These are phyloP conservation scores for Apiospora arundinis DNA, from an alignment of 2,329 filamentous ascomycete genomes.

Conservation along the genomic window DNA sequence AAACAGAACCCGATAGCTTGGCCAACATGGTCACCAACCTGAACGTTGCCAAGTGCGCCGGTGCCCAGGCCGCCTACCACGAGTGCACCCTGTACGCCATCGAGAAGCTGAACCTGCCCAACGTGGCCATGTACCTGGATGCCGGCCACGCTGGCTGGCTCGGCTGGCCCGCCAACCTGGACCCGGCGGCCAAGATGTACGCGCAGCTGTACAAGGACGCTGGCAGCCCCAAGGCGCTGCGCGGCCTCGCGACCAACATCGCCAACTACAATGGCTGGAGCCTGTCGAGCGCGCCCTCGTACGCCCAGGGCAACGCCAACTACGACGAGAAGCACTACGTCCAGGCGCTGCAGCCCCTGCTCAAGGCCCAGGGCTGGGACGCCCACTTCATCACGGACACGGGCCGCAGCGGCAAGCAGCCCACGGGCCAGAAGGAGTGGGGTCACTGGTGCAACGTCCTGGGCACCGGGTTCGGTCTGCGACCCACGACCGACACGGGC, in stretches of 20 bases:
- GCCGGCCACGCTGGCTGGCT: constrained; percentile 66
- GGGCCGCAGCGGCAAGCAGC: constrained; percentile 50
- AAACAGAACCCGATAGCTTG: constrained; percentile 62
- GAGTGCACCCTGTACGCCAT: constrained; percentile 58
- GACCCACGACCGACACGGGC: constrained; percentile 60
- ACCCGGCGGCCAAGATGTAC: constrained; percentile 53
- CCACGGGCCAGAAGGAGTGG: constrained; percentile 59
- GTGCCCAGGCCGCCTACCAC: constrained; percentile 55
- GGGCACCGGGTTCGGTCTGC: constrained; percentile 62
- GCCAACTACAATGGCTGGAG: constrained; percentile 62
- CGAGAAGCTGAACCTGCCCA: constrained; percentile 57
- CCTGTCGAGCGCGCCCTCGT: constrained; percentile 49
- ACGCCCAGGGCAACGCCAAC: constrained; percentile 49
- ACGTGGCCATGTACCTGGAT: constrained; percentile 65
- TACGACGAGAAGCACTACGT: constrained; percentile 65
- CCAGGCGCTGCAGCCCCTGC: constrained; percentile 68
- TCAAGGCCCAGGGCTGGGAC: constrained; percentile 54
- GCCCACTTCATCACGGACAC: constrained; percentile 44
- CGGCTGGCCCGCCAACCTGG: constrained; percentile 61
- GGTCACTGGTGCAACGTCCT: constrained; percentile 68
- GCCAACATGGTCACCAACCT: constrained; percentile 65
- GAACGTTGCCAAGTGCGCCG: constrained; percentile 55
- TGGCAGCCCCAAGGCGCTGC: constrained; percentile 55
- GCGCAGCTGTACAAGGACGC: constrained; percentile 56
- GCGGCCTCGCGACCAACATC: constrained; percentile 64